Base-by-base conservation (phyloP, 2,329 filamentous ascomycete genomes). In the Colletotrichum paranaense region DNA sequence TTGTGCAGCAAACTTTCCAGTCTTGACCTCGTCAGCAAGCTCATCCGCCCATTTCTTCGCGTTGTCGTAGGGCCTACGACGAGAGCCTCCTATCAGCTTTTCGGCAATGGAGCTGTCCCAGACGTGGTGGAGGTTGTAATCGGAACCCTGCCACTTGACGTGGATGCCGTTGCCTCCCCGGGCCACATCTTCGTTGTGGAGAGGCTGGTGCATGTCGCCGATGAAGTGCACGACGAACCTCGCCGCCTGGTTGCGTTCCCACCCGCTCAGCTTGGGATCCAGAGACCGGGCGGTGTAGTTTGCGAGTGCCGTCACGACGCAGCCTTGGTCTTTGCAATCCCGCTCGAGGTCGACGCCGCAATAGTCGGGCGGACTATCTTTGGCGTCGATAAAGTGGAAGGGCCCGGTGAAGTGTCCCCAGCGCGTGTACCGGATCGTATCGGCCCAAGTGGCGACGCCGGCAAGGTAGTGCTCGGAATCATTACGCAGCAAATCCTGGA, bases 61-160 rank as follows among this genome's bases (percentile, higher is more conserved):
- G 58, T 87, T 83, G 5, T 81, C 80, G 72, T 88, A 90, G 1
- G 87, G 80, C 81, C 84, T 80, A 78, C 89, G 82, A 52, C 84
- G 82, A 56, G 84, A 79, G n/a, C 87, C 89, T 2, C 91, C 91
- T 1, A 92, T 84, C 77, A 89, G 82, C 78, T 91, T 89, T 82
- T 93, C 91, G 0, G 90, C 87, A 74, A 94, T 94, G 76, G 88
- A 89, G 66, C 88, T 90, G 79, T 95, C 93, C 93, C 93, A 95
- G 19, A 94, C 89, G 71, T 92, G 88, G 78, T 95, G 93, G 55
- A 95, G 86, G 78, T 95, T 95, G 68, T 89, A 86, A 32, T 84
- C 81, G 35, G 81, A 80, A 3, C 86, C 87, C 30, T 90, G 85
- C 82, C 91, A 95, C 19, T 82, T 84, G 1, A 95, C 92, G 16